Conservation (phyloP, 73 alveolate species). For the Tetrahymena malaccensis region DNA sequence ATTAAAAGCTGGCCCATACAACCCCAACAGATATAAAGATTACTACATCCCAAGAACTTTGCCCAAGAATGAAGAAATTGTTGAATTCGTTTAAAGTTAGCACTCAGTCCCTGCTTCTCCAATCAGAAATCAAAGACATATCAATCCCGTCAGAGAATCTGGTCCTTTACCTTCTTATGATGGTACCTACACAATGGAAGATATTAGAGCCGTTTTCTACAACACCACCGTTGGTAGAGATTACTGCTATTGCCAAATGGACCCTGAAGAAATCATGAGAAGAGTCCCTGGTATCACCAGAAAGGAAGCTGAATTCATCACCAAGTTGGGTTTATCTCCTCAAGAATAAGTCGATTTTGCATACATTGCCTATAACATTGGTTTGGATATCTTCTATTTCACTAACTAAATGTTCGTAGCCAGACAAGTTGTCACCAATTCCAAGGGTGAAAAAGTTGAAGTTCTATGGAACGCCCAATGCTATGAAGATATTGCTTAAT, state of each 20-base stretch:
- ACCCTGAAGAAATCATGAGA: constrained; percentile 86
- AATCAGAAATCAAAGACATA: constrained; percentile 74
- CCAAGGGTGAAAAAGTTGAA: constrained; percentile 90
- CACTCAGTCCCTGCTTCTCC: constrained; percentile 56
- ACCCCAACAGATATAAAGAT: constrained; percentile 71
- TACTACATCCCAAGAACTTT: constrained; percentile 60
- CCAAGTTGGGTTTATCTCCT: constrained; percentile 74
- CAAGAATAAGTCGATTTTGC: constrained; percentile 84
- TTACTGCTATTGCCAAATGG: constrained; percentile 61
- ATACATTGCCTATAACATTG: constrained; percentile 61
- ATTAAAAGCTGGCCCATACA: constrained; percentile 73
- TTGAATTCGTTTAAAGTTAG: constrained; percentile 60
- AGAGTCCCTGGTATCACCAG: constrained; percentile 90
- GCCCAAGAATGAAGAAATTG: constrained; percentile 67
- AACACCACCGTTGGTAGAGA: constrained; percentile 63
- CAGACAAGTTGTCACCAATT: constrained; percentile 82
- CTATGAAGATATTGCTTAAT: constrained; percentile 65
- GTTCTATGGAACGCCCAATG: constrained; percentile 78
- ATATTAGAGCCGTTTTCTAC: constrained; percentile 57
- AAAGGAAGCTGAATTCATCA: constrained; percentile 76
- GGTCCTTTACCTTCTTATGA: constrained; percentile 90
- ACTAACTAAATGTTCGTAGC: constrained; percentile 72
- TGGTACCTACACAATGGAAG: constrained; percentile 90
- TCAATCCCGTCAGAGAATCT: constrained; percentile 83
- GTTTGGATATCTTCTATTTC: constrained; percentile 77